Evolutionary conservation across 139 green algal species (phyloP), one percentile per base, ranked within the genome.

Genomic region (Picochlorum sp.): DNA sequence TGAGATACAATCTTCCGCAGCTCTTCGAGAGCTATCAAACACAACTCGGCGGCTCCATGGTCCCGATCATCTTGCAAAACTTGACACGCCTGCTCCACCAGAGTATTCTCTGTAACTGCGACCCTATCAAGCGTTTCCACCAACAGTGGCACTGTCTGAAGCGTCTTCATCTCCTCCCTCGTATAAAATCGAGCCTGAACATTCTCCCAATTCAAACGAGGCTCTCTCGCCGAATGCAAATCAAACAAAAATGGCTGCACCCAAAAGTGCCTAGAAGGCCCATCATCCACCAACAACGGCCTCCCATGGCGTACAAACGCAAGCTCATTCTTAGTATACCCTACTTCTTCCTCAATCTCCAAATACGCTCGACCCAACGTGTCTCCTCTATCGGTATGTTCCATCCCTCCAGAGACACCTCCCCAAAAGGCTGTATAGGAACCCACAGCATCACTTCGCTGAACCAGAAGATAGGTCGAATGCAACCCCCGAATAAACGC

Each of bases 121-220:
- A 54, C 47, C n/a, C 47, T 54, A 21, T 54, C 47, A 24, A 54
- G 9, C n/a, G 47, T 54, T 13, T 54, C n/a, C n/a, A 21, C n/a
- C 11, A 54, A 21, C 47, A 54, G 15, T 3, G 47, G 47, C 18
- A 54, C 47, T 54, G 16, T 54, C 11, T 54, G 16, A 54, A 54
- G 18, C n/a, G 11, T 23, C 4, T 54, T 21, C 16, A 54, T 26
- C n/a, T 54, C 47, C 24, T 20, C n/a, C 11, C 47, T 54, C 15
- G 47, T 54, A 54, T 13, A 54, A 24, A 21, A 54, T 26, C 15
- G 47, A 14, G 47, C 47, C 6, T 54, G 18, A 13, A 54, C 47
- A 54, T 54, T 54, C n/a, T 54, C 47, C 47, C 47, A 54, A 54
- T 54, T 54, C 47, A 54, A 21, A 15, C 47, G 16, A 26, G 47